Percentiles rank a stretch among this genome's conserved stretches.
Conservation (phyloP, 2,329 filamentous ascomycete species). For the Aspergillus terreus region DNA sequence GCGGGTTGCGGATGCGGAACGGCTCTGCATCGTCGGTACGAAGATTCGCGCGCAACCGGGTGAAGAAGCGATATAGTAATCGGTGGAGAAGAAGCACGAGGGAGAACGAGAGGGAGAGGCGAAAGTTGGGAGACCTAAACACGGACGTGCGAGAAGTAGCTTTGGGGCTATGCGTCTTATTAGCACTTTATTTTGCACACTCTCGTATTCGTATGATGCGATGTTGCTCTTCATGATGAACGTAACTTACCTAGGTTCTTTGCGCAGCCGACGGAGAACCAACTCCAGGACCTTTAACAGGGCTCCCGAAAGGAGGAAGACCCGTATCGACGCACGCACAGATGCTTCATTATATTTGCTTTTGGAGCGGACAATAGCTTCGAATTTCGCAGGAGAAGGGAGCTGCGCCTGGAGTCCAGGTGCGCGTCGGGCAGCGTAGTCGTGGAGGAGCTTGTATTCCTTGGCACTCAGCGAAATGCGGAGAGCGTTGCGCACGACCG, state of each 20-base stretch:
- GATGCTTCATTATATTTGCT: constrained; percentile 70
- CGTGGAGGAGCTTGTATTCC: constrained; percentile 82
- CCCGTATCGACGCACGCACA: constrained; percentile 65
- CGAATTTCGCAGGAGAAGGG: constrained; percentile 49
- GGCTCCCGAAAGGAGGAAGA: constrained; percentile 63
- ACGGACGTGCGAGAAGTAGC: constrained; percentile 38
- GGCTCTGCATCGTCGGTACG: constrained; percentile 74
- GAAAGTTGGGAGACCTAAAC: constrained; percentile 62
- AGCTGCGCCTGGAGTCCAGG: constrained; percentile 53
- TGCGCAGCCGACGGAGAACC: constrained; percentile 33
- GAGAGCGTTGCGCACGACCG: constrained; percentile 77
- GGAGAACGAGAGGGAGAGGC: constrained; percentile 78
- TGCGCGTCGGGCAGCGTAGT: constrained; percentile 74
- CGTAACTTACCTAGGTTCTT: constrained; percentile 12
- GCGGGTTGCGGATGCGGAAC: constrained; percentile 79
- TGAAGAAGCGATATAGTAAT: constrained; percentile 84
- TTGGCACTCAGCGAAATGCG: constrained; percentile 78
- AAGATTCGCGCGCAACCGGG: constrained; percentile 71
- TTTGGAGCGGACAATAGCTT: constrained; percentile 46
- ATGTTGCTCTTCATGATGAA: neutral
- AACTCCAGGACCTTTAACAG: constrained; percentile 62
- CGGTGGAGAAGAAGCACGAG: constrained; percentile 85
- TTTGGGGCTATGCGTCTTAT: constrained; percentile 16
- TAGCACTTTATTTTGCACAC: no score
- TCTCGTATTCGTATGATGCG: no score